These are phyloP conservation scores for Metschnikowia reukaufii DNA, from an alignment of 805 yeast genomes.

Conservation along the genomic window DNA sequence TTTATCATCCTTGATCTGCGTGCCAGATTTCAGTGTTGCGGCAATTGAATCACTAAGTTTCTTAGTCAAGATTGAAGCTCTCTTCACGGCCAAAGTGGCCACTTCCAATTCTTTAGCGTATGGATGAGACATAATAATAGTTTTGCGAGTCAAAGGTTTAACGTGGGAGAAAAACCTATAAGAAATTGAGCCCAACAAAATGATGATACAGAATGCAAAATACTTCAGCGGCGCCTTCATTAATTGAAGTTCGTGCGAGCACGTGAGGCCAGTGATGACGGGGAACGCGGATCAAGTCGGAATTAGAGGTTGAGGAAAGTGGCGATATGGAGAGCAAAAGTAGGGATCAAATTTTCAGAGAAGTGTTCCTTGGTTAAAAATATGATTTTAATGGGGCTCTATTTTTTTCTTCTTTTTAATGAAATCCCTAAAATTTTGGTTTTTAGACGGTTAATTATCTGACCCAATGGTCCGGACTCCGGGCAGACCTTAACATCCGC, in stretches of 20 bases:
- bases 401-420: too few species aligned
- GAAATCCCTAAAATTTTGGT: too few species aligned
- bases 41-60: conserved; percentile 57
- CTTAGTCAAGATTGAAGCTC: conserved; percentile 78
- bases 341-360: too few species aligned
- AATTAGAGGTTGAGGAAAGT: not conserved
- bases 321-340: too few species aligned
- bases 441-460: too few species aligned
- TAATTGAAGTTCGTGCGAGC: conserved; percentile 16
- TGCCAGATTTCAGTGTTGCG: conserved; percentile 46
- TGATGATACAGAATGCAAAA: conserved; percentile 2
- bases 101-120: conserved; percentile 69
- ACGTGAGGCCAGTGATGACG: conserved; percentile 11
- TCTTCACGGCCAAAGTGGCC: conserved; percentile 86
- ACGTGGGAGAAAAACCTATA: not conserved
- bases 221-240: conserved; percentile 2
- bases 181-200: conserved; percentile 8
- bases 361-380: too few species aligned
- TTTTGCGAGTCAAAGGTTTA: not conserved
- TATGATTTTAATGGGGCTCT: too few species aligned
- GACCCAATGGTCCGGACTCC: too few species aligned
- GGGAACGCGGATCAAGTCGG: not conserved
- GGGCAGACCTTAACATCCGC: too few species aligned
- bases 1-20: conserved; percentile 78
- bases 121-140: conserved; percentile 22